Evolutionary conservation across 1,284 basidiomycete species (phyloP).

Genomic region (Pseudozyma sp.): DNA sequence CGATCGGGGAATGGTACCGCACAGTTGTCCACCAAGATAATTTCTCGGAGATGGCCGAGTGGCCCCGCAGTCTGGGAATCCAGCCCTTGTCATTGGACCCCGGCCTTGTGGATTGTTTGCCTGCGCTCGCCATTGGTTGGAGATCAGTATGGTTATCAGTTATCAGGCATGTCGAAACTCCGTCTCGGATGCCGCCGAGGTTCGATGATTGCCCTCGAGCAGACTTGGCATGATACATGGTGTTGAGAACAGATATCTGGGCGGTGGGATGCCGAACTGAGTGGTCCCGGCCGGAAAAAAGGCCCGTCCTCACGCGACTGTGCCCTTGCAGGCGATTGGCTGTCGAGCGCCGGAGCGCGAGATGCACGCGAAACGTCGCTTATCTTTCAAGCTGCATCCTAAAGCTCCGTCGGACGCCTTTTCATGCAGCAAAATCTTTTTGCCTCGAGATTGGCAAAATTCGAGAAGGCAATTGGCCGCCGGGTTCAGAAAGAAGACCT

Average conservation of each 20-base stretch:
- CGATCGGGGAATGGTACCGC: too few species aligned
- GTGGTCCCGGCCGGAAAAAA: too few species aligned
- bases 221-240: too few species aligned
- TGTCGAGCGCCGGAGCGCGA: background rate
- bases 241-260: too few species aligned
- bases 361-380: too few species aligned
- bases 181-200: background rate
- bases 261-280: too few species aligned
- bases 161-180: background rate
- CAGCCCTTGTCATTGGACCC: constrained; percentile 15
- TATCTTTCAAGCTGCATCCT: too few species aligned
- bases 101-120: background rate
- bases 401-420: too few species aligned
- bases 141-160: background rate
- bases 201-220: background rate
- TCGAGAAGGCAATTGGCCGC: background rate
- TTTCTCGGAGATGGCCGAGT: constrained; percentile 43
- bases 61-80: background rate
- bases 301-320: background rate
- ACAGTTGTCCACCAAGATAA: constrained; percentile 9
- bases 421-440: too few species aligned
- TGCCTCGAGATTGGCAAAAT: background rate
- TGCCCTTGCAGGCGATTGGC: background rate
- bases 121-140: background rate
- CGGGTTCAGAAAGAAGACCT: background rate